These are phyloP conservation scores for Acanthamoeba royreba DNA, from an alignment of 208 protist genomes.

Conservation along the genomic window DNA sequence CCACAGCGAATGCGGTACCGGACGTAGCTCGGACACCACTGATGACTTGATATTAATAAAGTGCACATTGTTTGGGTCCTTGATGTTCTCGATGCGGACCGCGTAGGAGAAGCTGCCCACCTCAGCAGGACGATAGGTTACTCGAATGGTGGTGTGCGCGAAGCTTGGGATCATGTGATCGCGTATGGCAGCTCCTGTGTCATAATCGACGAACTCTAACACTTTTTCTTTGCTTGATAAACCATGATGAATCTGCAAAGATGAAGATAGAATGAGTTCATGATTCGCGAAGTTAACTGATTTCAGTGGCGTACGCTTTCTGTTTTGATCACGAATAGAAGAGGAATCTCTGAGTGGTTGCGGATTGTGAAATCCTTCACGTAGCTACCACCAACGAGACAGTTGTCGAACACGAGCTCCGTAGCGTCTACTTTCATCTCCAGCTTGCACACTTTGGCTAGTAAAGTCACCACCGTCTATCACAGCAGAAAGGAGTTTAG, in stretches of 20 bases:
- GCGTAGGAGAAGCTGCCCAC: constrained; percentile 56
- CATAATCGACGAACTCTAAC: constrained; percentile 55
- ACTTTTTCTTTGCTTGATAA: background rate
- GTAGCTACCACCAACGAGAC: constrained; percentile 63
- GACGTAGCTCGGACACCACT: constrained; percentile 52
- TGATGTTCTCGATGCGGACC: constrained; percentile 63
- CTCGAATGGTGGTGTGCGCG: constrained; percentile 42
- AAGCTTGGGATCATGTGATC: constrained; percentile 56
- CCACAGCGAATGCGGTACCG: too few relatives aligned
- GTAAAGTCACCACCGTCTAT: constrained; percentile 41
- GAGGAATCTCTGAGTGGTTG: constrained; percentile 74
- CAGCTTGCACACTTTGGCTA: constrained; percentile 66
- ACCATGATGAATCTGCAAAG: background rate
- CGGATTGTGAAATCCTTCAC: constrained; percentile 76
- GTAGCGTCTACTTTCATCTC: constrained; percentile 63
- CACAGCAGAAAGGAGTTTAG: too few relatives aligned
- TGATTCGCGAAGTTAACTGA: too few relatives aligned
- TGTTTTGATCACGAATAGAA: constrained; percentile 57
- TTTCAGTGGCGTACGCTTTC: background rate
- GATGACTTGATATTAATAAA: constrained; percentile 54
- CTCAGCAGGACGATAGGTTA: constrained; percentile 40
- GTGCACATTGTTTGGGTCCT: constrained; percentile 57
- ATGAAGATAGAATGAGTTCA: background rate
- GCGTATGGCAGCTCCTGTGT: constrained; percentile 43
- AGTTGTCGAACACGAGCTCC: constrained; percentile 73